Evolutionary conservation across 1,284 basidiomycete species (phyloP).

Genomic region (Stygiomarasmius scandens): DNA sequence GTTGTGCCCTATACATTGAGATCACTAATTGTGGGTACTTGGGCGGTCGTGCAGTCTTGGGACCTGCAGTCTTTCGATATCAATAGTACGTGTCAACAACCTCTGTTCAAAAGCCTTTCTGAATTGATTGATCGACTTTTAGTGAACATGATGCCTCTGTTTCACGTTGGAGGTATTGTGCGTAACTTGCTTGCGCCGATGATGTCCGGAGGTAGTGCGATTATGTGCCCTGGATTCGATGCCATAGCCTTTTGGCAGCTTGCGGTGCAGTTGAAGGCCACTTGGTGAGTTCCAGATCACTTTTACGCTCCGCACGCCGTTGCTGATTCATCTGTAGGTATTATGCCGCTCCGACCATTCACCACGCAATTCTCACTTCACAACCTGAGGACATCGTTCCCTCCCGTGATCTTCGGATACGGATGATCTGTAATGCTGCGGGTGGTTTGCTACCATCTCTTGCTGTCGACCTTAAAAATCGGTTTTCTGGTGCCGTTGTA

Average conservation of each 20-base stretch:
- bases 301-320: too few relatives aligned
- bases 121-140: too few relatives aligned
- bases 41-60: slow-evolving; percentile 61
- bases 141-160: slow-evolving; percentile 72
- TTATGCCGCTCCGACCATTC: slow-evolving; percentile 50
- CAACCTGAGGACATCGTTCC: slow-evolving; percentile 36
- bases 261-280: slow-evolving; percentile 46
- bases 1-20: slow-evolving; percentile 64
- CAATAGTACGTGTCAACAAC: slow-evolving; percentile 46
- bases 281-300: slow-evolving; percentile 43
- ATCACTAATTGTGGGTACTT: slow-evolving; percentile 61
- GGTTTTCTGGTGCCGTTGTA: slow-evolving; percentile 42
- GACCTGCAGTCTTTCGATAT: slow-evolving; percentile 47
- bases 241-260: slow-evolving; percentile 64
- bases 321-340: slow-evolving; percentile 44
- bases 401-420: slow-evolving; percentile 38
- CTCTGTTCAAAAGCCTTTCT: too few relatives aligned
- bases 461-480: slow-evolving; percentile 38
- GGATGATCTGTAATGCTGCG: slow-evolving; percentile 51
- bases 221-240: slow-evolving; percentile 63
- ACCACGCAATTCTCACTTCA: slow-evolving; percentile 47
- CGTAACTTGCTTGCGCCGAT: slow-evolving; percentile 65
- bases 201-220: slow-evolving; percentile 57
- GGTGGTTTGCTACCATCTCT: slow-evolving; percentile 48
- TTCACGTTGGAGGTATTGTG: slow-evolving; percentile 69